phyloP scores from a whole-genome alignment of 2,329 filamentous ascomycete species.

The Scytalidium sp. region DNA sequence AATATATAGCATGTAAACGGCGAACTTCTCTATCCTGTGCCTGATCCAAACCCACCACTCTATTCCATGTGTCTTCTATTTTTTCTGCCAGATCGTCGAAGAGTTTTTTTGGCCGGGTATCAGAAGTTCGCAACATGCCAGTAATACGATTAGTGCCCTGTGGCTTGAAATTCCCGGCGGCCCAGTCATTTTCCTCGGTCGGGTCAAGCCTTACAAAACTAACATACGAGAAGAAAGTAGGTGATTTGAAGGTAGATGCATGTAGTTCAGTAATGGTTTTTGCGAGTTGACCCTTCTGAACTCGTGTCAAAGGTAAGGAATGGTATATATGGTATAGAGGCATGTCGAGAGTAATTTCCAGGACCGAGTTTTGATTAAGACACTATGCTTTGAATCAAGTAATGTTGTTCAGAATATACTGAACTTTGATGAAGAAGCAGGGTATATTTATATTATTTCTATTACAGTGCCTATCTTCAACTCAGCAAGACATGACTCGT shows the following conservation, averaged over 20 bases:
- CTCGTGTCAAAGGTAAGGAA: constrained; percentile 1
- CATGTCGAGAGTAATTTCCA: too few species aligned
- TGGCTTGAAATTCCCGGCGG: constrained; percentile 3
- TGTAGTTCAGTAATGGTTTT: constrained; percentile 10
- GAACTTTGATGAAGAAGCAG: too few species aligned
- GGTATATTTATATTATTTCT: too few species aligned
- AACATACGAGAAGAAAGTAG: constrained; percentile 11
- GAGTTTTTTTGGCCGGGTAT: constrained; percentile 1
- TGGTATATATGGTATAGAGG: constrained; percentile 13
- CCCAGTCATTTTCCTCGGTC: constrained; percentile 2
- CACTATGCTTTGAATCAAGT: too few species aligned
- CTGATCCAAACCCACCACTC: constrained; percentile 4
- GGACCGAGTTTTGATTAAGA: too few species aligned
- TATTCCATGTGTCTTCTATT: constrained; percentile 10
- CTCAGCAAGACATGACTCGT: too few species aligned
- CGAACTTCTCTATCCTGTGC: too few species aligned
- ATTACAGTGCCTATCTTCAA: too few species aligned
- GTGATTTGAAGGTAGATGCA: constrained; percentile 10
- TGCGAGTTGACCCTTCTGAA: constrained; percentile 4
- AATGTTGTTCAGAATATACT: too few species aligned
- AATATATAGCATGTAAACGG: constrained; percentile 9
- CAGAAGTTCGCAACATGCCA: constrained; percentile 8
- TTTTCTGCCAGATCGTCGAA: constrained; percentile 9
- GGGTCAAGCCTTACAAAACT: constrained; percentile 7
- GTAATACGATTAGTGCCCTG: constrained; percentile 7